Base-by-base conservation (phyloP, 2,329 filamentous ascomycete genomes). In the Chaetomium sp. region DNA sequence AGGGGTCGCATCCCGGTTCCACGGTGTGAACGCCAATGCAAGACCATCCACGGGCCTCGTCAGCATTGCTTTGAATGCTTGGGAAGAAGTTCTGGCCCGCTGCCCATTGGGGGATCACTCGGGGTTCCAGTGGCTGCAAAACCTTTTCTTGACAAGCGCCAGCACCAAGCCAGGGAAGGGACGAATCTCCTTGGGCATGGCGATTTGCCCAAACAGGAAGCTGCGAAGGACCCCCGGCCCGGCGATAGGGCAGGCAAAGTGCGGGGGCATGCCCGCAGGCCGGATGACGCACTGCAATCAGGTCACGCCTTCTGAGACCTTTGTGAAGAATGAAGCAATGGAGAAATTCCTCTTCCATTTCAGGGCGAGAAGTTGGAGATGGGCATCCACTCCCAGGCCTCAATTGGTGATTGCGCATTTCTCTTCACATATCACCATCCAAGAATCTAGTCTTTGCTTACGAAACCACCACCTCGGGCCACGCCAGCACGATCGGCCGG, bases 201-300 rank as follows among this genome's bases (percentile, higher is more conserved):
- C 19, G 19, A 27, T 11, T 50, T 59, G 45, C 59, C 59, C 42
- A 38, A 61, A 46, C 42, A 61, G 59, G 59, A 61, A 61, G 59
- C 57, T 59, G 55, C 53, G 37, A 58, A 53, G 40, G 37, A 27
- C 19, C 33, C 37, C 4, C 27, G 5, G 19, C 44, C 38, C 8
- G 40, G 41, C 38, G 48, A 47, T 53, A 46, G 44, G 47, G 50
- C 37, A 35, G 42, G 44, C 36, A 34, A 27, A 40, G 37, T 52
- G 54, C 49, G 48, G 54, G 54, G 54, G 36, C 9, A n/a, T 11
- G 35, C 35, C 8, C 12, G 27, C 19, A 27, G 19, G 19, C 19
- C 19, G 40, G 54, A 52, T 56, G 49, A 56, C 54, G 54, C 44
- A 56, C 14, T 14, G 40, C 37, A 12, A 8, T 12, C 46, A 55